A percentile compares a stretch with the other conserved stretches of the same genome.
Evolutionary conservation across 1,284 basidiomycete genomes (phyloP).

Genomic region (Thelephora terrestris): DNA sequence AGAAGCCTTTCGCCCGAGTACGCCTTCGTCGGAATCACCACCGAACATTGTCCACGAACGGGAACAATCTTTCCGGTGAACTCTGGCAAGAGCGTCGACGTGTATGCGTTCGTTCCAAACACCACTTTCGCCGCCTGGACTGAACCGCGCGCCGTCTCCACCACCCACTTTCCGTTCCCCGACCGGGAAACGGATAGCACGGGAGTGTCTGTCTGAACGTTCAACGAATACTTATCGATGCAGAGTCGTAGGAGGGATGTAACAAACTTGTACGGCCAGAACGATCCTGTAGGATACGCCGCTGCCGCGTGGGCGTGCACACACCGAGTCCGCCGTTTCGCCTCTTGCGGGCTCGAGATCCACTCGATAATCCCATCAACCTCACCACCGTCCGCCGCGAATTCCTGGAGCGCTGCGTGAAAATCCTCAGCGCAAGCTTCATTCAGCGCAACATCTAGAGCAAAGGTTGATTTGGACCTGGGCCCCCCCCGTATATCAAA

Average conservation of each 20-base stretch:
- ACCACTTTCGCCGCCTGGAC: constrained; percentile 21
- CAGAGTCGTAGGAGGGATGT: constrained; percentile 16
- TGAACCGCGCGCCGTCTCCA: constrained; percentile 19
- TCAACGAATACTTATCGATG: constrained; percentile 17
- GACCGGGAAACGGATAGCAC: constrained; percentile 2
- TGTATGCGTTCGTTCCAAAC: constrained; percentile 32
- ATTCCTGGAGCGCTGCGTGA: constrained; percentile 13
- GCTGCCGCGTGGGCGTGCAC: constrained; percentile 13
- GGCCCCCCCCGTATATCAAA: not conserved
- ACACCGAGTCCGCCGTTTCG: constrained; percentile 16
- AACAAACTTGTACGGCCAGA: constrained; percentile 20
- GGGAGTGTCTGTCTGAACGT: constrained; percentile 18
- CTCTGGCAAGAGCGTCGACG: constrained; percentile 22
- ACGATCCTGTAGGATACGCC: constrained; percentile 16
- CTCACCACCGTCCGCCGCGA: constrained; percentile 17
- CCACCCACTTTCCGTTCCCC: constrained; percentile 11
- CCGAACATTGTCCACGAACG: constrained; percentile 17
- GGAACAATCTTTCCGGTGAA: constrained; percentile 18
- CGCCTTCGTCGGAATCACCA: constrained; percentile 16
- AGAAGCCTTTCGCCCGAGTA: constrained; percentile 15
- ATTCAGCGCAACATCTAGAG: constrained; percentile 17
- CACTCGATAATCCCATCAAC: constrained; percentile 17
- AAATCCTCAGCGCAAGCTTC: constrained; percentile 13
- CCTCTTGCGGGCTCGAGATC: constrained; percentile 15
- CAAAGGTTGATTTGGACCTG: not conserved